phyloP scores from a whole-genome alignment of 306 rosid genomes.

The Bauhinia variegata region DNA sequence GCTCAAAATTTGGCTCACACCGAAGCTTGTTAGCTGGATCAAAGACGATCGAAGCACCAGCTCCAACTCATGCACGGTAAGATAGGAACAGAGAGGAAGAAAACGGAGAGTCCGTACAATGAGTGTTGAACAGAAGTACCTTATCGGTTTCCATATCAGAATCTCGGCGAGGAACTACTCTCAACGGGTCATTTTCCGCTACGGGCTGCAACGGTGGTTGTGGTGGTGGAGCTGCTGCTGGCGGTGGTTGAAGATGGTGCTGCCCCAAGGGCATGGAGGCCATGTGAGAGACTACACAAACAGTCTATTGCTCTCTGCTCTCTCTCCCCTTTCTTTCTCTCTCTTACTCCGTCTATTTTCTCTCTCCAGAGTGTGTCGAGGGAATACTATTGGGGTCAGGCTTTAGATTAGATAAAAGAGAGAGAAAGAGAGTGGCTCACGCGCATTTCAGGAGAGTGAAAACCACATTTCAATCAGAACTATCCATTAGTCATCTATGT shows the following conservation, averaged over 20 bases:
- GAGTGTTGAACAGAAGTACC: slow-evolving; percentile 48
- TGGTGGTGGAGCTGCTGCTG: slow-evolving; percentile 37
- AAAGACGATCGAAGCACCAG: slow-evolving; percentile 49
- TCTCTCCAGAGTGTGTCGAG: slow-evolving; percentile 23
- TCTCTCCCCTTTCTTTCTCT: slow-evolving; percentile 22
- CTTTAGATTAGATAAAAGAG: slow-evolving; percentile 39
- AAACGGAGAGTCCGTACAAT: slow-evolving; percentile 27
- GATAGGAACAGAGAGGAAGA: not conserved
- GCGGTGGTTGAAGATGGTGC: slow-evolving; percentile 57
- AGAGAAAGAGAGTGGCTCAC: slow-evolving; percentile 34
- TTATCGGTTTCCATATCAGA: slow-evolving; percentile 67
- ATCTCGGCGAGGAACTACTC: slow-evolving; percentile 48
- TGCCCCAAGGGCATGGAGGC: slow-evolving; percentile 78
- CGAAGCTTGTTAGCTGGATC: slow-evolving; percentile 50
- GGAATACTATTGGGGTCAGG: slow-evolving; percentile 37
- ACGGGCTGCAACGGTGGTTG: slow-evolving; percentile 45
- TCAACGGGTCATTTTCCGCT: slow-evolving; percentile 49
- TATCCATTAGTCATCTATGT: slow-evolving; percentile 1
- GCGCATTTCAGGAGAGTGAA: not conserved
- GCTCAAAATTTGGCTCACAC: slow-evolving; percentile 39
- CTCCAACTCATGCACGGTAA: slow-evolving; percentile 16
- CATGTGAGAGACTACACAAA: slow-evolving; percentile 53
- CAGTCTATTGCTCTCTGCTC: slow-evolving; percentile 22
- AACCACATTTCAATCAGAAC: slow-evolving; percentile 29
- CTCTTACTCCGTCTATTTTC: slow-evolving; percentile 23